These are phyloP conservation scores for Gossypium schwendimanii DNA, from an alignment of 441 rosid species.

Conservation along the genomic window DNA sequence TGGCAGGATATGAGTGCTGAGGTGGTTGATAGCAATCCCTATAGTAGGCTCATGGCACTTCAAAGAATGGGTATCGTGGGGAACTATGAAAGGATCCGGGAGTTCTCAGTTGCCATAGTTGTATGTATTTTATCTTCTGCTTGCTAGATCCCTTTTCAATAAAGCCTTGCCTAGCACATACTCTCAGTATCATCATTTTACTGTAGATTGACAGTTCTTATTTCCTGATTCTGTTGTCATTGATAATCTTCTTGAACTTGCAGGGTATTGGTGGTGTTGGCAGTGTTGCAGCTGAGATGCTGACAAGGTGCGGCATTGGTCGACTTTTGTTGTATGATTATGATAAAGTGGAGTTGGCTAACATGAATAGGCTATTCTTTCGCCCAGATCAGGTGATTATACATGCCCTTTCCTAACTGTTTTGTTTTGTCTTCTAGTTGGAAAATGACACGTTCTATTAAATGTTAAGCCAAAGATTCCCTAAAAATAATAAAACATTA, in stretches of 20 bases:
- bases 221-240: slow-evolving; percentile 1
- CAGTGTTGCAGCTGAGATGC: slow-evolving; percentile 98
- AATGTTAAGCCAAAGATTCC: not conserved
- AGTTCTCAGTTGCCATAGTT: slow-evolving; percentile 89
- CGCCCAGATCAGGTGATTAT: slow-evolving; percentile 86
- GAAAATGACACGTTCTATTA: not conserved
- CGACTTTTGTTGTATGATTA: slow-evolving; percentile 93
- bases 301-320: slow-evolving; percentile 95
- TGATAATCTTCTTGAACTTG: slow-evolving; percentile 12
- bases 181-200: not conserved
- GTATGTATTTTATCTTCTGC: slow-evolving; percentile 50
- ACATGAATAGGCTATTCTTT: slow-evolving; percentile 92
- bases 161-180: not conserved
- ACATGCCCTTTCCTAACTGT: not conserved
- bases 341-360: slow-evolving; percentile 91
- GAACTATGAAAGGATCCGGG: slow-evolving; percentile 78
- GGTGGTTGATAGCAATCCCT: slow-evolving; percentile 95
- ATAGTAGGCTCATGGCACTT: slow-evolving; percentile 97
- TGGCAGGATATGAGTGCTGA: slow-evolving; percentile 90
- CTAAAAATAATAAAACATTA: not conserved
- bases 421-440: not conserved
- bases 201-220: not conserved
- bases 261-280: slow-evolving; percentile 98
- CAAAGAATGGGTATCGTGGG: slow-evolving; percentile 94
- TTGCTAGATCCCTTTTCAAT: not conserved